Percentiles rank a stretch among this genome's conserved stretches.
These are phyloP conservation scores for Mucor circinelloides DNA, from an alignment of 371 early-diverging fungal genomes.

Conservation along the genomic window DNA sequence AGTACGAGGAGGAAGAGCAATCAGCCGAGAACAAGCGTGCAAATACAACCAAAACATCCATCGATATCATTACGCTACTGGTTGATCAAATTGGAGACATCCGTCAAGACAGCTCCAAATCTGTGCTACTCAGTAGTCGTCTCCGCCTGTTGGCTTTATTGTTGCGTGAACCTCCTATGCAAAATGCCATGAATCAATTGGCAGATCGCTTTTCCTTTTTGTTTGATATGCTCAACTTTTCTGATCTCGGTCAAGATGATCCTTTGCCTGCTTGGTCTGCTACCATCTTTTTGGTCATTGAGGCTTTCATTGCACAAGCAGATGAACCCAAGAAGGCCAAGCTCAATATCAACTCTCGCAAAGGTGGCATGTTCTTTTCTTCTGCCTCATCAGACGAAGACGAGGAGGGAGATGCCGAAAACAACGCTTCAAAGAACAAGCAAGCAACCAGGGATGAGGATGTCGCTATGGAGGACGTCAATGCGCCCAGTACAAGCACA, in stretches of 20 bases:
- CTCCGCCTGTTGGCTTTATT: slow-evolving; percentile 71
- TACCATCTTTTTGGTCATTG: slow-evolving; percentile 68
- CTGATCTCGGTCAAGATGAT: slow-evolving; percentile 18
- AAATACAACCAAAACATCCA: slow-evolving; percentile 4
- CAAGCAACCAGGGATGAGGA: slow-evolving; percentile 8
- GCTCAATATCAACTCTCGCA: slow-evolving; percentile 2
- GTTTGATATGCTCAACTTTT: slow-evolving; percentile 44
- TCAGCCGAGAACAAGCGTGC: background rate
- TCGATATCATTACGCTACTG: slow-evolving; percentile 37
- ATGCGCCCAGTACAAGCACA: background rate
- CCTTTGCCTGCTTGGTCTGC: slow-evolving; percentile 63
- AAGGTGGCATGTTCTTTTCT: background rate
- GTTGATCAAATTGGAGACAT: slow-evolving; percentile 31
- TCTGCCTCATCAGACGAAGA: slow-evolving; percentile 11
- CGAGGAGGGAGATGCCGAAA: background rate
- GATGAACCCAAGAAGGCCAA: slow-evolving; percentile 63
- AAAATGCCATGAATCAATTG: slow-evolving; percentile 47
- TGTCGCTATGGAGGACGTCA: slow-evolving; percentile 29
- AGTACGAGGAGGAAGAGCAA: slow-evolving; percentile 39
- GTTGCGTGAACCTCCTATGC: slow-evolving; percentile 58
- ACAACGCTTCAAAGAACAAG: slow-evolving; percentile 1
- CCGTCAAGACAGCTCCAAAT: slow-evolving; percentile 28
- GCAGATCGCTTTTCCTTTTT: slow-evolving; percentile 46
- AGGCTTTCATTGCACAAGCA: slow-evolving; percentile 63
- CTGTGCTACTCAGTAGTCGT: slow-evolving; percentile 43